phyloP scores from a whole-genome alignment of 164 flowering plant genomes.

The Vitis labrusca region DNA sequence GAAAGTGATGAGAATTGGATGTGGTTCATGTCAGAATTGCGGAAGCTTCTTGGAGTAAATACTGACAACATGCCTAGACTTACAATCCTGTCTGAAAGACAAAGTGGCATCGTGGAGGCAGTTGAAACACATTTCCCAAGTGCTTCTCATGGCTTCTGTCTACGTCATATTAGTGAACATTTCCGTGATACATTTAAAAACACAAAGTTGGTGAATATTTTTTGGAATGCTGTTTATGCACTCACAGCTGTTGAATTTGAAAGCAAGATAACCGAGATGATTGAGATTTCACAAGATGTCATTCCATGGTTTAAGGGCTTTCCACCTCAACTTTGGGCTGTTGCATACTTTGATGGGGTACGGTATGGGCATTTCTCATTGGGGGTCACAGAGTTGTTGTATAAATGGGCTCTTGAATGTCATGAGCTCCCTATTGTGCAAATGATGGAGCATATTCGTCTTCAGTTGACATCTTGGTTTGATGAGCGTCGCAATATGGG shows the following conservation, averaged over 20 bases:
- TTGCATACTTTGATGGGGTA: constrained; percentile 92
- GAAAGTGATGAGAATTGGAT: constrained; percentile 84
- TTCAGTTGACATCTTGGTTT: constrained; percentile 39
- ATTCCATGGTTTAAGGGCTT: constrained; percentile 71
- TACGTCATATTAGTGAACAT: constrained; percentile 47
- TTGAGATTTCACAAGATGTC: constrained; percentile 74
- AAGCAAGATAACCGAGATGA: constrained; percentile 80
- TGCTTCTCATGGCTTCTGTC: constrained; percentile 49
- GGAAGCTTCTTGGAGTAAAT: constrained; percentile 85
- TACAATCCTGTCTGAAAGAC: constrained; percentile 51
- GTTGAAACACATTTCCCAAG: constrained; percentile 56
- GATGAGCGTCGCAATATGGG: constrained; percentile 31
- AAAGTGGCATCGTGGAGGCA: constrained; percentile 46
- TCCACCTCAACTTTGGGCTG: constrained; percentile 92
- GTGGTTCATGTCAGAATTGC: constrained; percentile 54
- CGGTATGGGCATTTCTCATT: constrained; percentile 90
- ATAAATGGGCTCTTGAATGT: constrained; percentile 53
- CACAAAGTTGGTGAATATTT: constrained; percentile 64
- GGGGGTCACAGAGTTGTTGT: constrained; percentile 60
- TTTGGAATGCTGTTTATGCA: constrained; percentile 97
- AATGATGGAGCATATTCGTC: constrained; percentile 49
- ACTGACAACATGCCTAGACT: constrained; percentile 63
- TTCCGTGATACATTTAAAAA: constrained; percentile 60
- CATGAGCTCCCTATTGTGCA: constrained; percentile 55
- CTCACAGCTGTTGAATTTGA: constrained; percentile 87